Conservation (phyloP, 352 stramenopile species). For the Phytopythium litorale region DNA sequence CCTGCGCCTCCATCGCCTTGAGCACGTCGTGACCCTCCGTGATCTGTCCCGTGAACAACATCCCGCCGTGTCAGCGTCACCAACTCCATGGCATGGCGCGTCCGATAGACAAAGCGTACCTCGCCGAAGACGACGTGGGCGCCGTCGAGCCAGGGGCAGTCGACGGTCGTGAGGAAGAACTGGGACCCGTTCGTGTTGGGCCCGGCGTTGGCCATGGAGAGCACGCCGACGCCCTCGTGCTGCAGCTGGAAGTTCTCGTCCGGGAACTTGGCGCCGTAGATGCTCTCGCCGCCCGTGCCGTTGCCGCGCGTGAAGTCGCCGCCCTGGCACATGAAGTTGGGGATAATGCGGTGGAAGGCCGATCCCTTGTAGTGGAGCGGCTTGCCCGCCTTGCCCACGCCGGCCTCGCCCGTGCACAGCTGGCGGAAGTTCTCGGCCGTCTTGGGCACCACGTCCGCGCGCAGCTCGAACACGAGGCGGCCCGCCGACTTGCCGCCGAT, state of each 20-base stretch:
- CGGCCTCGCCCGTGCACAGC: conserved; percentile 97
- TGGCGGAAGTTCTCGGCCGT: conserved; percentile 98
- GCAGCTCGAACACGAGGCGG: conserved; percentile 89
- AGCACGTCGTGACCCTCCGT: conserved; percentile 96
- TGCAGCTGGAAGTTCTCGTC: conserved; percentile 96
- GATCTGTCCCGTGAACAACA: conserved; percentile 16
- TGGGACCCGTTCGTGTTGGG: conserved; percentile 97
- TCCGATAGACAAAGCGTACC: conserved; percentile 22
- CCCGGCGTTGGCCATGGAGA: conserved; percentile 97
- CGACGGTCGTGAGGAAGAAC: conserved; percentile 96
- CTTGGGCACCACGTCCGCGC: conserved; percentile 95
- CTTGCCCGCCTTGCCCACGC: conserved; percentile 74
- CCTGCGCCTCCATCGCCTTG: conserved; percentile 93
- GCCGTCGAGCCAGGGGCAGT: conserved; percentile 89
- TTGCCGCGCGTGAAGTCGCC: conserved; percentile 96
- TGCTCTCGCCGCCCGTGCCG: conserved; percentile 87
- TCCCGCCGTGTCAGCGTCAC: not conserved
- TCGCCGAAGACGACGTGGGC: conserved; percentile 94
- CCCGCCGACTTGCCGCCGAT: conserved; percentile 88
- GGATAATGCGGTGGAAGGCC: conserved; percentile 92
- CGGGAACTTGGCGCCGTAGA: conserved; percentile 94
- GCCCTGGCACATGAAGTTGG: conserved; percentile 95
- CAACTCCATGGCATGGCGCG: too few relatives aligned
- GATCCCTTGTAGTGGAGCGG: conserved; percentile 87
- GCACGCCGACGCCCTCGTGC: conserved; percentile 86